Conservation (phyloP, 1,284 basidiomycete species). For the Trichosporon asahii region DNA sequence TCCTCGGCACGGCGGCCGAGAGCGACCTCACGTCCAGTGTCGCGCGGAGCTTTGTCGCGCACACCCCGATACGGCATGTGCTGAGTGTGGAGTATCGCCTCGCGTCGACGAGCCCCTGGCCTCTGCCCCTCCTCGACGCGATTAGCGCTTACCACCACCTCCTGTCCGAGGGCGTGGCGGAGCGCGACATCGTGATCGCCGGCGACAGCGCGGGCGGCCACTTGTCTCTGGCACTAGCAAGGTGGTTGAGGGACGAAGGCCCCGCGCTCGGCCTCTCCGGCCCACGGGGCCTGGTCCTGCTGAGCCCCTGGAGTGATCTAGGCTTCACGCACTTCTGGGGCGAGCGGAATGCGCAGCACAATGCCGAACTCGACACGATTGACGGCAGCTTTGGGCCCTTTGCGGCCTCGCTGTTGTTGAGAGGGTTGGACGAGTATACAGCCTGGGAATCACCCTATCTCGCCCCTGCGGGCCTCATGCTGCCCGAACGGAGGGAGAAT, state of each 20-base stretch:
- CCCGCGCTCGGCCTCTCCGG: constrained; percentile 26
- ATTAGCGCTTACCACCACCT: constrained; percentile 63
- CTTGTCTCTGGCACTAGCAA: constrained; percentile 57
- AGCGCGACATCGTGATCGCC: constrained; percentile 61
- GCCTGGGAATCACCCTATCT: constrained; percentile 41
- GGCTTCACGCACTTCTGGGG: constrained; percentile 48
- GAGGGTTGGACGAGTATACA: constrained; percentile 32
- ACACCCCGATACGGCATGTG: constrained; percentile 44
- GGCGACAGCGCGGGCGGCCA: constrained; percentile 72
- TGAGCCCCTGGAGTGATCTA: constrained; percentile 62
- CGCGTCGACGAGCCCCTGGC: constrained; percentile 55
- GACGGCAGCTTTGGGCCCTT: constrained; percentile 47
- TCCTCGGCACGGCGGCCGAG: constrained; percentile 45
- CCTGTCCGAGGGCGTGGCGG: constrained; percentile 55
- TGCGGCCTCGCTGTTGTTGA: constrained; percentile 41
- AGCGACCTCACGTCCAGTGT: constrained; percentile 41
- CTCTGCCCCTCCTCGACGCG: constrained; percentile 62
- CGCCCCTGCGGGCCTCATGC: constrained; percentile 39
- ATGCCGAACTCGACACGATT: constrained; percentile 40
- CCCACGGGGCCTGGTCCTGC: constrained; percentile 58
- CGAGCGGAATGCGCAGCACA: constrained; percentile 29
- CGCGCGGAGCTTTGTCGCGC: constrained; percentile 35
- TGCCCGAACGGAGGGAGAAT: constrained; percentile 20
- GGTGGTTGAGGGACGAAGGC: constrained; percentile 42
- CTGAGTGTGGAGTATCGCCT: constrained; percentile 46